phyloP scores from a whole-genome alignment of 805 yeast genomes.

The Starmerella bombi region DNA sequence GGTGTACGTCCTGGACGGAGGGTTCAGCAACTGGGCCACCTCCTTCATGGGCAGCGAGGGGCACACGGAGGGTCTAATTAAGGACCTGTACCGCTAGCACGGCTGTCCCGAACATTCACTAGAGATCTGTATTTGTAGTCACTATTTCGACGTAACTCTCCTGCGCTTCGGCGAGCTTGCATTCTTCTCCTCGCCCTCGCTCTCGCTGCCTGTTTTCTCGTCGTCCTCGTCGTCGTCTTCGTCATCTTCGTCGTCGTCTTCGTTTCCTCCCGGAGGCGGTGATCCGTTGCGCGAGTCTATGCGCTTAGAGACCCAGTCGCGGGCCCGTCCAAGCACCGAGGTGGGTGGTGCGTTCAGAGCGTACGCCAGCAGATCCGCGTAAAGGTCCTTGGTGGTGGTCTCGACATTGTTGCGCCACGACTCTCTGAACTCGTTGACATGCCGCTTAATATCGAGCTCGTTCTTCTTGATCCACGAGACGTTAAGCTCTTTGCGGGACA shows the following conservation, averaged over 20 bases:
- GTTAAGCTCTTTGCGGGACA: conserved; percentile 87
- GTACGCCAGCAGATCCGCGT: conserved; percentile 49
- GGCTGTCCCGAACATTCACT: no score
- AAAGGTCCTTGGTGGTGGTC: conserved; percentile 66
- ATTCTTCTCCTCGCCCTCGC: not conserved
- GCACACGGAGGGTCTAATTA: conserved; percentile 45
- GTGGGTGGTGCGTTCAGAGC: conserved; percentile 18
- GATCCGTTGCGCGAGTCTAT: conserved; percentile 17
- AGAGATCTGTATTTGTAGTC: not conserved
- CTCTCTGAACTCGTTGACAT: conserved; percentile 72
- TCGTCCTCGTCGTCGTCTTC: conserved; percentile 1
- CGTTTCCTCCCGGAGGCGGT: conserved; percentile 13
- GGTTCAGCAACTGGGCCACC: conserved; percentile 74
- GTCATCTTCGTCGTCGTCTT: conserved; percentile 3
- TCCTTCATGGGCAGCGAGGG: conserved; percentile 50
- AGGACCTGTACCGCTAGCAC: conserved; percentile 33
- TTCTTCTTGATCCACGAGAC: conserved; percentile 96
- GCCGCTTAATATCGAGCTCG: conserved; percentile 86
- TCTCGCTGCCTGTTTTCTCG: not conserved
- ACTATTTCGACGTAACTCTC: conserved; percentile 1
- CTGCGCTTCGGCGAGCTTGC: not conserved
- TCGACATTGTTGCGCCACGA: conserved; percentile 63
- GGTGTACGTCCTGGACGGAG: conserved; percentile 68
- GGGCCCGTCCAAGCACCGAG: conserved; percentile 24
- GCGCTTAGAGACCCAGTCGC: conserved; percentile 26